Evolutionary conservation across 495 filamentous ascomycete genomes (phyloP).

Genomic region (Penicillium turbatum): DNA sequence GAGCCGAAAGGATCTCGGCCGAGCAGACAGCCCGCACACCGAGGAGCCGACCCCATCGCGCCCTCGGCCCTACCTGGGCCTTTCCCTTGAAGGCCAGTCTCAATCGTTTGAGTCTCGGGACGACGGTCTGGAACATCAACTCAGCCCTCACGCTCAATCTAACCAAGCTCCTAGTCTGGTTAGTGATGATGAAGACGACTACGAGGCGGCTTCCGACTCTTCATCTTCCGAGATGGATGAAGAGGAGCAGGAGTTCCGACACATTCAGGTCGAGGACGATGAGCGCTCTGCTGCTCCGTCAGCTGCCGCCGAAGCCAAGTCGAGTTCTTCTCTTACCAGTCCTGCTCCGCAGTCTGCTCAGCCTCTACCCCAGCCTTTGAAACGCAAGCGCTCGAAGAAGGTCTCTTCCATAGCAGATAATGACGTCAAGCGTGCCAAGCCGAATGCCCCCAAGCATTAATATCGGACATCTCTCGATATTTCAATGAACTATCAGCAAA

Average conservation of each 20-base stretch:
- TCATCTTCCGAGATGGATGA: conserved; percentile 44
- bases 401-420: conserved; percentile 41
- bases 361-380: conserved; percentile 43
- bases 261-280: conserved; percentile 53
- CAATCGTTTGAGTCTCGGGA: conserved; percentile 31
- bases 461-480: background rate
- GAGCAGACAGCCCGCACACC: conserved; percentile 22
- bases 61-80: conserved; percentile 32
- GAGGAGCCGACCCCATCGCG: conserved; percentile 34
- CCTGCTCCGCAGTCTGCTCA: conserved; percentile 27
- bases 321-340: conserved; percentile 34
- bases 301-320: conserved; percentile 34
- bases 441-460: background rate
- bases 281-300: conserved; percentile 34
- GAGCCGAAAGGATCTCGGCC: conserved; percentile 52
- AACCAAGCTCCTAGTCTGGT: conserved; percentile 81
- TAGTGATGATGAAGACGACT: conserved; percentile 80
- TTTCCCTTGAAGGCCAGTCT: conserved; percentile 33
- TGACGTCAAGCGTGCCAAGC: conserved; percentile 16
- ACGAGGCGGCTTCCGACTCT: conserved; percentile 50
- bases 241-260: conserved; percentile 44
- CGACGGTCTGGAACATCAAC: conserved; percentile 49
- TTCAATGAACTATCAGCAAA: background rate
- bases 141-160: conserved; percentile 79
- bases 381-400: conserved; percentile 40